phyloP scores from a whole-genome alignment of 1,139 yeast species.

The Taiozyma sp. region DNA sequence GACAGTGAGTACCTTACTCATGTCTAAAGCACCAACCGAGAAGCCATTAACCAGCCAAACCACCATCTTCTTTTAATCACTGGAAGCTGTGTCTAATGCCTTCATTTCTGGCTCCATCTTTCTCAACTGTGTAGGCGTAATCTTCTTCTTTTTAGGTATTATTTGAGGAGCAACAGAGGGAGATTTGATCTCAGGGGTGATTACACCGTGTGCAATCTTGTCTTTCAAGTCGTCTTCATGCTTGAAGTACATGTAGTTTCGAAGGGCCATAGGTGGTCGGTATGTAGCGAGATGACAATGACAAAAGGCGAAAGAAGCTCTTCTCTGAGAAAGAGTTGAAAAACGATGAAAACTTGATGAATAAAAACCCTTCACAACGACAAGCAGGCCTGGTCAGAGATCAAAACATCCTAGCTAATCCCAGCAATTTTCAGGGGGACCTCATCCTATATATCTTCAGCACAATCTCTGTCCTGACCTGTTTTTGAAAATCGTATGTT shows the following conservation, averaged over 20 bases:
- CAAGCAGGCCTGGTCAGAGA: not conserved
- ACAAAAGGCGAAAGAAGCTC: not conserved
- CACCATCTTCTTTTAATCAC: not conserved
- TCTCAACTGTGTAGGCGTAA: slow-evolving; percentile 24
- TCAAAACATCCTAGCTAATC: not conserved
- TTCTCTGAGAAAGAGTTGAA: too few relatives aligned
- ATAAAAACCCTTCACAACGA: not conserved
- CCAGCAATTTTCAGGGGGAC: not conserved
- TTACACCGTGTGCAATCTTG: slow-evolving; percentile 26
- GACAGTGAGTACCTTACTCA: not conserved
- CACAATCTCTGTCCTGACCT: not conserved
- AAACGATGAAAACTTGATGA: too few relatives aligned
- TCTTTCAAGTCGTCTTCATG: slow-evolving; percentile 31
- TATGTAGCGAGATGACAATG: not conserved
- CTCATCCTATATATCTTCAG: not conserved
- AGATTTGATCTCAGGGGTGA: not conserved
- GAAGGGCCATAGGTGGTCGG: slow-evolving; percentile 36
- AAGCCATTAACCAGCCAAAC: not conserved
- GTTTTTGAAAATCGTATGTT: not conserved
- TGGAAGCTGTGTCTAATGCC: not conserved
- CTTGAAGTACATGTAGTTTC: slow-evolving; percentile 41
- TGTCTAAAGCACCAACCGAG: not conserved
- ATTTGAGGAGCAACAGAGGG: not conserved
- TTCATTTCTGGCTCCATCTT: slow-evolving; percentile 13
- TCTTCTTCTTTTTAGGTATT: slow-evolving; percentile 12